These are phyloP conservation scores for Chloranthus sessilifolius DNA, from an alignment of 164 flowering plant genomes.

Conservation along the genomic window DNA sequence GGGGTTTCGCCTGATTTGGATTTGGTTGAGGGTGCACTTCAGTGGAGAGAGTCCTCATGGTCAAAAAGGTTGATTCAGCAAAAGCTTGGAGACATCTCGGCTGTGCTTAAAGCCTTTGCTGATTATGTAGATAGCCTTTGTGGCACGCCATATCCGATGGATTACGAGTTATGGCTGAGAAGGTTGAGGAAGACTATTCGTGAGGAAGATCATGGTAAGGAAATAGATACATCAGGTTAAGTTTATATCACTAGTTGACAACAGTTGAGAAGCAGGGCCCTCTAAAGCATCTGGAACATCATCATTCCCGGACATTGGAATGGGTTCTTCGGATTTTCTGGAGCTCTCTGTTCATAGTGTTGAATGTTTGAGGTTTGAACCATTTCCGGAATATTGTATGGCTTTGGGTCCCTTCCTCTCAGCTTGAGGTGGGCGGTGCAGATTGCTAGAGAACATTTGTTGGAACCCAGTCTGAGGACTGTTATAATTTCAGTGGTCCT, in stretches of 20 bases:
- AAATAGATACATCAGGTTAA: conserved; percentile 14
- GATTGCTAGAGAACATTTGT: background rate
- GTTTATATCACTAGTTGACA: too few relatives aligned
- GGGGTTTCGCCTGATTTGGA: conserved; percentile 63
- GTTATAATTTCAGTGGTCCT: background rate
- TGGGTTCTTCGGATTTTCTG: conserved; percentile 1
- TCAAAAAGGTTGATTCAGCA: conserved; percentile 76
- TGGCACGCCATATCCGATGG: conserved; percentile 89
- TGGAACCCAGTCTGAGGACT: background rate
- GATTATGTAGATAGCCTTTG: conserved; percentile 92
- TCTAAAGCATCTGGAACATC: conserved; percentile 5
- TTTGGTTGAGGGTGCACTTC: conserved; percentile 83
- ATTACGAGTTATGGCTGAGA: conserved; percentile 83
- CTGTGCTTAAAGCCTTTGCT: conserved; percentile 88
- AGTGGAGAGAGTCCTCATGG: conserved; percentile 89
- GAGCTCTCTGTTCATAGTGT: conserved; percentile 1
- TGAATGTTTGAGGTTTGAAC: background rate
- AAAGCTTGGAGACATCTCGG: conserved; percentile 75
- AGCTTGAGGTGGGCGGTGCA: background rate
- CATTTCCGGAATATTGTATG: too few relatives aligned
- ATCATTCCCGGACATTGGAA: background rate
- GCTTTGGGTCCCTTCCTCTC: too few relatives aligned
- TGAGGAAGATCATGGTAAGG: conserved; percentile 67
- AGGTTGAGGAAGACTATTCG: conserved; percentile 52
- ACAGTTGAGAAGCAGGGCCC: too few relatives aligned